Conservation (phyloP, 73 alveolate genomes). For the Effrenium voratum region DNA sequence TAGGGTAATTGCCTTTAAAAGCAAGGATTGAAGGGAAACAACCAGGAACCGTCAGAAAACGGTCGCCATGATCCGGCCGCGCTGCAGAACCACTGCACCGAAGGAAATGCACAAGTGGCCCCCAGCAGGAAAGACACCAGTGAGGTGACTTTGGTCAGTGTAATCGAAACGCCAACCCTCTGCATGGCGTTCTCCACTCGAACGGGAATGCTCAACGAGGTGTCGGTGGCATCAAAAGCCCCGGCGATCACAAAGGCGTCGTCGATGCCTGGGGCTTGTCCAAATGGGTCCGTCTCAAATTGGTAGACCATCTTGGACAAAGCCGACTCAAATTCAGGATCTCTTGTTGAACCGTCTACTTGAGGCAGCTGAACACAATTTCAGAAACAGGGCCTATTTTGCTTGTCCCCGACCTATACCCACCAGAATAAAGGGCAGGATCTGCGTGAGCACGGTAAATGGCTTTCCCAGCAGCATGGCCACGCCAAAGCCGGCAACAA, state of each 20-base stretch:
- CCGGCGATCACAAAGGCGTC: slow-evolving; percentile 81
- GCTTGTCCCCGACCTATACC: too few species aligned
- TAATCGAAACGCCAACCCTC: slow-evolving; percentile 82
- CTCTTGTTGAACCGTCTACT: too few species aligned
- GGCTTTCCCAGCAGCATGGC: slow-evolving; percentile 65
- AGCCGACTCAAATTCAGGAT: too few species aligned
- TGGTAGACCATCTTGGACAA: too few species aligned
- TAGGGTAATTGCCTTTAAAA: too few species aligned
- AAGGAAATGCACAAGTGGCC: slow-evolving; percentile 66
- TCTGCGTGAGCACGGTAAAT: slow-evolving; percentile 84
- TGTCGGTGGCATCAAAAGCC: slow-evolving; percentile 54
- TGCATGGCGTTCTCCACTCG: slow-evolving; percentile 56
- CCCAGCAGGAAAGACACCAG: slow-evolving; percentile 62
- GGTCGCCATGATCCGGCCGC: too few species aligned
- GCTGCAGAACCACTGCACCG: slow-evolving; percentile 69
- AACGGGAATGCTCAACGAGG: background rate
- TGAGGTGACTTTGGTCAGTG: slow-evolving; percentile 40
- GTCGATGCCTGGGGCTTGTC: background rate
- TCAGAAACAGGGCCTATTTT: background rate
- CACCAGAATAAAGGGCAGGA: slow-evolving; percentile 81
- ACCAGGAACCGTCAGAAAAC: too few species aligned
- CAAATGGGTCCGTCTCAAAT: too few species aligned
- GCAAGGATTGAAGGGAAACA: too few species aligned
- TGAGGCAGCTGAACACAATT: too few species aligned
- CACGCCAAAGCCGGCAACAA: slow-evolving; percentile 51